Base-by-base conservation (phyloP, 768 basidiomycete genomes). In the Clitopilus passeckerianus region DNA sequence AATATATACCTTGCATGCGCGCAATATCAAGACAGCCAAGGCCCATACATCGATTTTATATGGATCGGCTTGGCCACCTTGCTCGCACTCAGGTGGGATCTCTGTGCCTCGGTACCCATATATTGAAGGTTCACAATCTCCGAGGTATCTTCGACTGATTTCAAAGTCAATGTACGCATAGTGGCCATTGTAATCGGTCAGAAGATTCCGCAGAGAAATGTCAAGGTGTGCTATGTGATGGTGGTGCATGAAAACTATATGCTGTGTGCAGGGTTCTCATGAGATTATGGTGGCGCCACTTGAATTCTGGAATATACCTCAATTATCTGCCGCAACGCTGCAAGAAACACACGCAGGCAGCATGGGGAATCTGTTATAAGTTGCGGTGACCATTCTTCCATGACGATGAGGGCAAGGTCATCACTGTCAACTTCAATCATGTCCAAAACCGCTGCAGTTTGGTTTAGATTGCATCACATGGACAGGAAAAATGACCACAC, bases 111-210 rank as follows among this genome's bases (percentile, higher is more conserved):
- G 78, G 66, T 76, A 77, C 46, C 74, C 72, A 60, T 68, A 69
- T 18, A 86, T 70, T 24, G 72, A 66, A 6, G 81, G 77, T 54
- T 66, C 64, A 20, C 69, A 59, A 3, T 66, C 46, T 37, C 69
- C 71, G 53, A 80, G 75, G 66, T 84, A 85, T 52, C 77, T 77
- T 18, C 79, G 82, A 66, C 87, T 88, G 14, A 82, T 68, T 68
- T 91, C 89, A 63, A 83, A 91, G 68, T 91, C 90, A 60, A 90
- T 91, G 65, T 80, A 90, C 0, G 87, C 87, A 68, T 84, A 91
- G 54, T 74, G 80, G 10, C 86, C 85, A 41, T 78, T 68, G 65
- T 81, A 83, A 68, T 91, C 80, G 16, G 87, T 86, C 57, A 91
- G 72, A 55, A 91, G 72, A 66, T 91, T 91, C 60, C 80, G 79